Evolutionary conservation across 1,284 basidiomycete species (phyloP).

Genomic region (Xerocomus alliaceus): DNA sequence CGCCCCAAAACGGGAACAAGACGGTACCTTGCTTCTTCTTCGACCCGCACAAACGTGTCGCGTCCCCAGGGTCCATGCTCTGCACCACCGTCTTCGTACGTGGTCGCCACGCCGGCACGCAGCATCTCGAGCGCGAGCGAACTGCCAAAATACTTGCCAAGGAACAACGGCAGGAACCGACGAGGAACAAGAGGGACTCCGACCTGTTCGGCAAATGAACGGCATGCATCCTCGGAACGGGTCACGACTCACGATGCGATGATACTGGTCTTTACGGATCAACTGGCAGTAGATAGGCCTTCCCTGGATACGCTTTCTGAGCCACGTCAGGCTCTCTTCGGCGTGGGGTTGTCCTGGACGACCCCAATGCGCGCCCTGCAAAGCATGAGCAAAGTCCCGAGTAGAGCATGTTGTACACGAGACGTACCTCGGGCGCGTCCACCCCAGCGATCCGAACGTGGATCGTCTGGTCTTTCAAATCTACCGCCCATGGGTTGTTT

Average conservation of each 20-base stretch:
- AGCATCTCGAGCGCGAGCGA: constrained; percentile 78
- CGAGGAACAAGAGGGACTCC: constrained; percentile 58
- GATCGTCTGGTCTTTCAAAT: constrained; percentile 77
- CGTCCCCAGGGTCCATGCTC: constrained; percentile 77
- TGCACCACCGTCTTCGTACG: constrained; percentile 78
- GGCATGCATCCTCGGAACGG: neutral
- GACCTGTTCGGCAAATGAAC: constrained; percentile 55
- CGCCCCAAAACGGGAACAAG: neutral
- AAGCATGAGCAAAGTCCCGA: neutral
- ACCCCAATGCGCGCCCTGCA: constrained; percentile 79
- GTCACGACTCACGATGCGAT: constrained; percentile 64
- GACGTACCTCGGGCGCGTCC: constrained; percentile 84
- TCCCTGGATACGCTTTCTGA: constrained; percentile 64
- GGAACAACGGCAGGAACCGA: constrained; percentile 54
- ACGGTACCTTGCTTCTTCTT: constrained; percentile 72
- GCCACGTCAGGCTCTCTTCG: constrained; percentile 75
- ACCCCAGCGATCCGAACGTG: constrained; percentile 86
- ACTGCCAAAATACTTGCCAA: constrained; percentile 56
- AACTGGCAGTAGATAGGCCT: constrained; percentile 72
- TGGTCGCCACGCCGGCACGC: constrained; percentile 73
- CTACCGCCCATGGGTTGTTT: constrained; percentile 43
- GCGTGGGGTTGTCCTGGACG: constrained; percentile 75
- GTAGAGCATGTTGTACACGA: neutral
- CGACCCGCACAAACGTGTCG: constrained; percentile 63
- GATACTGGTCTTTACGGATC: constrained; percentile 80